Base-by-base conservation (phyloP, 768 basidiomycete genomes). In the Pleurotus salmoneostramineus region DNA sequence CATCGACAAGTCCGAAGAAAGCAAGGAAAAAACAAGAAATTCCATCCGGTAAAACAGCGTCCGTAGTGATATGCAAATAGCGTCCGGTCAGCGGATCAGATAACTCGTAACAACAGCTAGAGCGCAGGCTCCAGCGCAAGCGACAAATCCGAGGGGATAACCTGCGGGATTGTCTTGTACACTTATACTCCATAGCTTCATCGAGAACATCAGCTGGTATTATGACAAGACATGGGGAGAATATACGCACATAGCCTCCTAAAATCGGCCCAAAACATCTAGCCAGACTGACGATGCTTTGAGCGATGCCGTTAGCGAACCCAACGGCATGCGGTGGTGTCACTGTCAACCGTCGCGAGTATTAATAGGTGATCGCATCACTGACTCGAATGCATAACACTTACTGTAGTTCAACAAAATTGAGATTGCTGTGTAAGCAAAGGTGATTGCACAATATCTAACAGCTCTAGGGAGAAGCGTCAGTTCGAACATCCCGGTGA, bases 271-370 rank as follows among this genome's bases (percentile, higher is more conserved):
- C 97, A 37, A 93, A 66, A 74, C 95, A 97, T 42, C 97, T 83
- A 3, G 95, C 93, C 27, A 96, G 84, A 62, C 93, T 95, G 61
- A 96, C 95, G 34, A 93, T 90, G 66, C 93, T 95, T 71, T 99
- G 97, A 0, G 95, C 97, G 17, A 96, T 85, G 14, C 96, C 97
- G 67, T 98, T 99, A 7, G 96, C 93, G 59, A 93, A 84, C 5
- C 94, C 93, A 42, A 98, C 85, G 6, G 93, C 85, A 40, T 81
- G 80, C 1, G 95, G 93, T 2, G 96, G 95, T 0, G 95, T 93
- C 90, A 96, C 92, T 94, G 58, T 48, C 57, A 47, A 27, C 58
- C 47, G 57, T 62, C 12, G 50, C 5, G 32, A 3, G 45, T n/a
- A 42, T 21, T 27, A 1, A 54, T 57, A 52, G 35, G 35, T 7